Percentiles rank a stretch among this genome's conserved stretches.
phyloP scores from a whole-genome alignment of 2,329 filamentous ascomycete species.

The Lecanicillium sp. region DNA sequence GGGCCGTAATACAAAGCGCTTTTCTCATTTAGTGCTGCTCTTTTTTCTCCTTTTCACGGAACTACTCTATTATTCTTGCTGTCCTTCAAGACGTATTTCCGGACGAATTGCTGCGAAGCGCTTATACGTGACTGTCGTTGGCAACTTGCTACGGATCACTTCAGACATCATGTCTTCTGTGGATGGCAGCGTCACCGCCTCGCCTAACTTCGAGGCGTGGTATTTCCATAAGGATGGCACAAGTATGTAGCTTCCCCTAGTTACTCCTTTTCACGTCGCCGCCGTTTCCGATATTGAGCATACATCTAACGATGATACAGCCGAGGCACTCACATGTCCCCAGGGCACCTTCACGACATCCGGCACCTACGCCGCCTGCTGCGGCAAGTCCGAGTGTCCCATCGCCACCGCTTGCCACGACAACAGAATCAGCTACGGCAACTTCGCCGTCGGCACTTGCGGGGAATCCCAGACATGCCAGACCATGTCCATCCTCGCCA shows the following conservation, averaged over 20 bases:
- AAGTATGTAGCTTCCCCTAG: not conserved
- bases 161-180: not conserved
- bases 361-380: conserved; percentile 5
- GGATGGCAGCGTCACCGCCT: not conserved
- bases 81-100: too few relatives aligned
- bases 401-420: conserved; percentile 6
- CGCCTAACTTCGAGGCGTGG: conserved; percentile 11
- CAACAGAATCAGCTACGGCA: conserved; percentile 10
- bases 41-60: not conserved
- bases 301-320: too few relatives aligned
- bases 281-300: too few relatives aligned
- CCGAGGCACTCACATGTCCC: conserved; percentile 8
- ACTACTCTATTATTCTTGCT: not conserved
- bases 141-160: too few relatives aligned
- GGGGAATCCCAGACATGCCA: not conserved
- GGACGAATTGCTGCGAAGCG: too few relatives aligned
- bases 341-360: conserved; percentile 8
- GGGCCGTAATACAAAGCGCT: conserved; percentile 2
- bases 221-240: conserved; percentile 10
- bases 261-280: not conserved
- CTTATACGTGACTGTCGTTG: too few relatives aligned
- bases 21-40: not conserved
- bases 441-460: conserved; percentile 7
- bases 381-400: conserved; percentile 6
- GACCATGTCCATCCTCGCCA: conserved; percentile 12